Evolutionary conservation across 2,329 filamentous ascomycete species (phyloP).

Genomic region (Neonectria neomacrospora): DNA sequence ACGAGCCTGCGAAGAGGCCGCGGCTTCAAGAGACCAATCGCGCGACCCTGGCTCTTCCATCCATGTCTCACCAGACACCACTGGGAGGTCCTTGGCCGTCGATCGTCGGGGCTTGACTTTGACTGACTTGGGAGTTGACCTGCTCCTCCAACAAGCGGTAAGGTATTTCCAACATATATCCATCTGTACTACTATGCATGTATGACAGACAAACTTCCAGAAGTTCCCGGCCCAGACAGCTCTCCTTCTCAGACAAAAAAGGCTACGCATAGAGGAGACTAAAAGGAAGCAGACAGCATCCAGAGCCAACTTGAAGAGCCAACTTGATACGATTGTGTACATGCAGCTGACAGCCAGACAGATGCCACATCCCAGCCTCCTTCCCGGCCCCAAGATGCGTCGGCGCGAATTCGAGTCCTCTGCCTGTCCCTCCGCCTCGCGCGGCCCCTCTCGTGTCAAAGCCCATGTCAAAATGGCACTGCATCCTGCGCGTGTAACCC

Average conservation of each 20-base stretch:
- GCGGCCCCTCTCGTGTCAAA: conserved; percentile 9
- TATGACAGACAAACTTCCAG: not conserved
- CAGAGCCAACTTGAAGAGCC: not conserved
- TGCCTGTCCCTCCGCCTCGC: conserved; percentile 2
- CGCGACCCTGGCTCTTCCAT: conserved; percentile 1
- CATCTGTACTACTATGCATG: not conserved
- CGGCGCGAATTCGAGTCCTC: conserved; percentile 10
- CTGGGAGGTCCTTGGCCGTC: not conserved
- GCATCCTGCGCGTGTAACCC: conserved; percentile 17
- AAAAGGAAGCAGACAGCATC: not conserved
- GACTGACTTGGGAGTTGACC: not conserved
- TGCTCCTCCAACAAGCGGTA: not conserved
- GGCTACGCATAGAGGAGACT: too few species aligned
- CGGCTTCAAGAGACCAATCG: not conserved
- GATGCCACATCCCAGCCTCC: not conserved
- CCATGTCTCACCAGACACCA: not conserved
- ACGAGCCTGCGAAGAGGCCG: conserved; percentile 5
- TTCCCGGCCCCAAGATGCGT: not conserved
- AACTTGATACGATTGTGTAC: not conserved
- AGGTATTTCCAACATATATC: not conserved
- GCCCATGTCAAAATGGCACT: conserved; percentile 3
- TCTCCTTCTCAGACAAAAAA: too few species aligned
- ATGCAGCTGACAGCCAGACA: not conserved
- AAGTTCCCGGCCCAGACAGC: not conserved
- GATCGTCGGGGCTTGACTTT: not conserved